Evolutionary conservation across 2,329 filamentous ascomycete species (phyloP).

Genomic region (Dactylellina cionopaga): DNA sequence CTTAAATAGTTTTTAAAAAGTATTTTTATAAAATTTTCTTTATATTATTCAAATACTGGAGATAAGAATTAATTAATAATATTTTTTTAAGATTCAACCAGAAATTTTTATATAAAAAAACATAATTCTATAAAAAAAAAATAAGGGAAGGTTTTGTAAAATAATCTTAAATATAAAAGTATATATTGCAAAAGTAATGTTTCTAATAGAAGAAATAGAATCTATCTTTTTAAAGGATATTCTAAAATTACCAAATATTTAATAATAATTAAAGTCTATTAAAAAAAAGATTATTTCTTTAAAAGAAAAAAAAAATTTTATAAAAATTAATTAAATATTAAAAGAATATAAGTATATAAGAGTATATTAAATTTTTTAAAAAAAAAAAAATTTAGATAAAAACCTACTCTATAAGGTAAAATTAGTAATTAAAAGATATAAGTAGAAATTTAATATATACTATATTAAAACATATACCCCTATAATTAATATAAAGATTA

Average conservation of each 20-base stretch:
- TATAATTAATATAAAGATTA: slow-evolving; percentile 5
- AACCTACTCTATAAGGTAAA: not conserved
- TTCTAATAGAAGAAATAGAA: no score
- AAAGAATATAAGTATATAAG: no score
- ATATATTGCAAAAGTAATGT: no score
- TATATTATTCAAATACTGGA: not conserved
- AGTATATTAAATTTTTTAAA: not conserved
- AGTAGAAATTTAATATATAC: slow-evolving; percentile 2
- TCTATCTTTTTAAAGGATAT: no score
- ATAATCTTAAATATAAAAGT: no score
- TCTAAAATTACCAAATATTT: no score
- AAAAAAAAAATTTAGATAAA: not conserved
- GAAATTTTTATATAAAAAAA: no score
- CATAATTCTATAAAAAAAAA: no score
- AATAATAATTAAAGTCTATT: no score
- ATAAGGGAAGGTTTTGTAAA: no score
- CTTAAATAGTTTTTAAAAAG: slow-evolving; percentile 8
- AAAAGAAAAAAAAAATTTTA: not conserved
- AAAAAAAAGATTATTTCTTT: not conserved
- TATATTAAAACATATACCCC: slow-evolving; percentile 5
- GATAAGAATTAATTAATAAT: no score
- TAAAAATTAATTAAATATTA: not conserved
- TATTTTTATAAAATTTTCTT: slow-evolving; percentile 5
- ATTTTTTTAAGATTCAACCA: no score
- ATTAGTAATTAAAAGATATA: slow-evolving; percentile 11